Conservation (phyloP, 2,329 filamentous ascomycete species). For the Arthrobotrys conoides region DNA sequence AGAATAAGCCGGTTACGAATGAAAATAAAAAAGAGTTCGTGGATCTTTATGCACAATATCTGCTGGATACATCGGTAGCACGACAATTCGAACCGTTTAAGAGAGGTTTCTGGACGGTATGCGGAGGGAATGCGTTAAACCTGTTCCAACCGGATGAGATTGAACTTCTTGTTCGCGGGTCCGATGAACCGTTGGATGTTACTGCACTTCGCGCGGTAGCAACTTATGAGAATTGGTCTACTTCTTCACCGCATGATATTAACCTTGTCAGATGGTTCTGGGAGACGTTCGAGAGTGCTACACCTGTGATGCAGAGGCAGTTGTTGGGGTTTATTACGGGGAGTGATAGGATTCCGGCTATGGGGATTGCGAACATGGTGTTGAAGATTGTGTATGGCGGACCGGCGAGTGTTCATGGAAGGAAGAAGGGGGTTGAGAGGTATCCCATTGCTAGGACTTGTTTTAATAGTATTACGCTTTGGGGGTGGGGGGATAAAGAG, state of each 20-base stretch:
- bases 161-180: conserved; percentile 86
- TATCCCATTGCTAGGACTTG: conserved; percentile 91
- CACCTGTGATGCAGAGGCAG: conserved; percentile 79
- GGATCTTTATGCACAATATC: conserved; percentile 83
- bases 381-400: conserved; percentile 84
- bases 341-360: conserved; percentile 89
- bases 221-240: conserved; percentile 84
- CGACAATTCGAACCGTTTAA: conserved; percentile 95
- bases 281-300: conserved; percentile 80
- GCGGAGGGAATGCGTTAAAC: conserved; percentile 86
- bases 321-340: conserved; percentile 89
- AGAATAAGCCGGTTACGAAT: conserved; percentile 83
- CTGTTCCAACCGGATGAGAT: conserved; percentile 90
- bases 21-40: conserved; percentile 87
- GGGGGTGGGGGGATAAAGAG: conserved; percentile 77
- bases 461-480: conserved; percentile 87
- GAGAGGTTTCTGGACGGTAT: conserved; percentile 92
- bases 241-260: conserved; percentile 68
- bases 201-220: conserved; percentile 81
- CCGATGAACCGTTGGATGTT: conserved; percentile 86
- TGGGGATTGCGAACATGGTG: conserved; percentile 82
- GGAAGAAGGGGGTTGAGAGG: conserved; percentile 77
- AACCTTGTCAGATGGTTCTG: conserved; percentile 86
- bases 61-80: conserved; percentile 82
- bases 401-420: conserved; percentile 40